Base-by-base conservation (phyloP, 2,329 filamentous ascomycete species). In the Botrytis aclada region DNA sequence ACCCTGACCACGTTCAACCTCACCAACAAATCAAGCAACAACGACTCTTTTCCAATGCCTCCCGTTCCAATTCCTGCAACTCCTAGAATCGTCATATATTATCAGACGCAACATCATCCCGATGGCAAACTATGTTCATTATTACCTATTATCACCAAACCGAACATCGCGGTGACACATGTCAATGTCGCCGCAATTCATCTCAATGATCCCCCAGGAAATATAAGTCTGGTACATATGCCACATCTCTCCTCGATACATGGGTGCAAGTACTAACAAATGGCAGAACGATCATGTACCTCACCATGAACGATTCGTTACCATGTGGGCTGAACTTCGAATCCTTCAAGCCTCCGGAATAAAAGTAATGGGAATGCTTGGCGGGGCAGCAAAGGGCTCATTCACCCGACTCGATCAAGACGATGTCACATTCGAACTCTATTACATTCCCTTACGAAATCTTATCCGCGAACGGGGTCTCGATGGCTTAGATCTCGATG, bases 181-280 rank as follows among this genome's bases (percentile, higher is more conserved):
- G 86, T 97, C 74, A 95, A 97, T 77, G 83, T 98, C 66, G 93
- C 93, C 9, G 94, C 95, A 20, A 89, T 98, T 74, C 95, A 98
- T 82, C 84, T 98, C 77, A 95, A 96, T 81, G 85, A 87, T 9
- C 82, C 83, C 32, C 89, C 92, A 1, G 85, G 85, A 14, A 85
- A 81, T 67, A 80, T 81, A 72, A 77, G 75, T 45, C 74, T 80
- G 20, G 79, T 81, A 37, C 8, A 74, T 72, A 92, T 95, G 77
- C 83, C 96, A 66, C 91, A 91, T 20, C 92, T 93, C 22, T 88
- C 73, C 18, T 18, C 7, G 1, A 56, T 29, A 0, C 93, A 96
- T 81, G 83, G 96, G 77, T 93, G 93, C 32, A 25, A 69, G 95
- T 77, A 93, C 90, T 56, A 56, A 70, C 71, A 74, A 41, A 45